phyloP scores from a whole-genome alignment of 352 stramenopile genomes.

The Phytopythium litorale region DNA sequence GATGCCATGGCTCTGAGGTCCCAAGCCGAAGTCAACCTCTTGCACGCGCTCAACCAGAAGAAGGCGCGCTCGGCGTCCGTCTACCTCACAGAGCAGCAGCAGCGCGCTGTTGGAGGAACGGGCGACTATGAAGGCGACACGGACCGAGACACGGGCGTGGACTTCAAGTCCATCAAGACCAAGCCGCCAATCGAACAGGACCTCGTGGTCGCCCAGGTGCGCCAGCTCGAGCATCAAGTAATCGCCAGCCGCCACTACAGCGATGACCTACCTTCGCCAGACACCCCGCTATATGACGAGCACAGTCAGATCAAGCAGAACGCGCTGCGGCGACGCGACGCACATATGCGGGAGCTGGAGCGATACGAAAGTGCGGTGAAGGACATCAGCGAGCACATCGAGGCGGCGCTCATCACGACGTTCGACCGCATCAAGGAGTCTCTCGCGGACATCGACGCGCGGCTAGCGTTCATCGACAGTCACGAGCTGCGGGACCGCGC shows the following conservation, averaged over 20 bases:
- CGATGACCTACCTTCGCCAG: neutral
- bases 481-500: slow-evolving; percentile 25
- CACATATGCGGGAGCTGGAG: slow-evolving; percentile 48
- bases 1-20: slow-evolving; percentile 34
- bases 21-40: slow-evolving; percentile 45
- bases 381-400: slow-evolving; percentile 57
- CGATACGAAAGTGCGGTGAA: slow-evolving; percentile 49
- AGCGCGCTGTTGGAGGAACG: slow-evolving; percentile 19
- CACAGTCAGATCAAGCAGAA: slow-evolving; percentile 58
- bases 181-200: slow-evolving; percentile 25
- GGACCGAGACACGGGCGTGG: slow-evolving; percentile 11
- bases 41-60: slow-evolving; percentile 45
- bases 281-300: neutral
- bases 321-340: slow-evolving; percentile 43
- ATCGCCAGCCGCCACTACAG: slow-evolving; percentile 14
- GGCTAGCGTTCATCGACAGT: slow-evolving; percentile 14
- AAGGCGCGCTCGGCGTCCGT: slow-evolving; percentile 36
- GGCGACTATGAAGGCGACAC: slow-evolving; percentile 3
- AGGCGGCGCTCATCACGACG: slow-evolving; percentile 42
- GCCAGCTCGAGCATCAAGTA: slow-evolving; percentile 46
- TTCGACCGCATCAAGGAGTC: slow-evolving; percentile 60
- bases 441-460: slow-evolving; percentile 31
- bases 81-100: slow-evolving; percentile 43
- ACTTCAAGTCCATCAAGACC: neutral
- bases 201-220: slow-evolving; percentile 44